Percentiles rank a stretch among this genome's conserved stretches.
phyloP scores from a whole-genome alignment of 176 grass and related monocot species.

The Juncus effusus region DNA sequence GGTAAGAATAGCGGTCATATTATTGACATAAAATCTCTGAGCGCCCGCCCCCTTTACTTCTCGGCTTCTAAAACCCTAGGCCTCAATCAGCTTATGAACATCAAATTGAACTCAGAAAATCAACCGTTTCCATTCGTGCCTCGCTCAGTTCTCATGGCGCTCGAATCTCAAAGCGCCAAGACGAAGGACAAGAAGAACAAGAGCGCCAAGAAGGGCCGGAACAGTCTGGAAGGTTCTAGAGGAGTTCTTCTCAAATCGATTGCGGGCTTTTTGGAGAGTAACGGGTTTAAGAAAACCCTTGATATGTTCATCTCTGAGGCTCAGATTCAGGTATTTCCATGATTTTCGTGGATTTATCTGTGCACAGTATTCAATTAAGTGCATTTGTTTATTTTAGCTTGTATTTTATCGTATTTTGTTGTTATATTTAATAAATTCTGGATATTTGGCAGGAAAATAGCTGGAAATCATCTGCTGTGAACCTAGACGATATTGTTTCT shows the following conservation, averaged over 20 bases:
- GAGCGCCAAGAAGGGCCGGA: conserved; percentile 31
- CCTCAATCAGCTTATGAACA: conserved; percentile 3
- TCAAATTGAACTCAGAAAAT: conserved; percentile 21
- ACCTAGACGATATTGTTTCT: conserved; percentile 47
- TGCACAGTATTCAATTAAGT: not conserved
- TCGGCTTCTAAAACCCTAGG: conserved; percentile 26
- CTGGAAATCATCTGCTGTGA: conserved; percentile 43
- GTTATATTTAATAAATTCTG: not conserved
- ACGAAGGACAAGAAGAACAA: conserved; percentile 43
- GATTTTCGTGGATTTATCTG: not conserved
- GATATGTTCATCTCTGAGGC: conserved; percentile 56
- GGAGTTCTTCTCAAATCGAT: conserved; percentile 53
- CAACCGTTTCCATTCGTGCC: conserved; percentile 55
- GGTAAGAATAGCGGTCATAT: not conserved
- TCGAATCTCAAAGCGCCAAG: conserved; percentile 31
- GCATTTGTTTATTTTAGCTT: not conserved
- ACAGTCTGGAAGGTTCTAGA: not conserved
- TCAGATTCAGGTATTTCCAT: conserved; percentile 45
- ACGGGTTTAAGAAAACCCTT: conserved; percentile 54
- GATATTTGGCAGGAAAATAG: conserved; percentile 33
- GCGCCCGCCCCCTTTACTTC: not conserved
- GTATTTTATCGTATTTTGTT: not conserved
- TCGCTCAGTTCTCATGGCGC: conserved; percentile 47
- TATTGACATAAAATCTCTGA: not conserved
- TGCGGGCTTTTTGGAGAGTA: conserved; percentile 62